Evolutionary conservation across 345 rosid species (phyloP), one percentile per base, ranked within the genome.

Genomic region (Lenwebbia sp.): DNA sequence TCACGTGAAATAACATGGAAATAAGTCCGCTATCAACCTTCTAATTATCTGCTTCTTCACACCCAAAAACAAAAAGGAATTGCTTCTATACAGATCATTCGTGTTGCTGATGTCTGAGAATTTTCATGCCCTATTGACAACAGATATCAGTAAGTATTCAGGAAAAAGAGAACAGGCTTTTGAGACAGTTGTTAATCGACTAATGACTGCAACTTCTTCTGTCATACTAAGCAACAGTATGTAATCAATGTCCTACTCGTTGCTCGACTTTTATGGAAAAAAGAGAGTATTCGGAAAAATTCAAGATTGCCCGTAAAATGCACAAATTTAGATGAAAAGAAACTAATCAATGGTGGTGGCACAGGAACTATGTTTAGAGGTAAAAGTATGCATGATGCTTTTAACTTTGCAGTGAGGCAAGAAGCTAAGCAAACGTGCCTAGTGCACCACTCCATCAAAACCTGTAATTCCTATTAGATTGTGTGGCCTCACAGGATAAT

Each of bases 181-280:
- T 70, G 25, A 70, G 4, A 1, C 78, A 33, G 25, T 33, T 33
- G 23, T 3, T 28, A 17, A 22, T 17, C 47, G 78, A 70, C 37
- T 2, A 40, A 4, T 0, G 1, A 70, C 25, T 14, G 19, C 19
- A 19, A 65, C 4, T 0, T 19, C 37, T 62, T 17, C 41, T 65
- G 23, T 70, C 6, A 19, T 33, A 17, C 44, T 33, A 9, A 40
- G 78, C 7, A 33, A 33, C 75, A 3, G 15, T 62, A 30, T 9
- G 47, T 9, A 33, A 70, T 33, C 5, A 3, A 33, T 33, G 23
- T 70, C 78, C 78, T 33, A 70, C 78, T 70, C 37, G 44, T 4
- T 37, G 47, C 78, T 70, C 15, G 40, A 62, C 75, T 30, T 30
- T 70, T 19, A 33, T 33, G 44, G 37, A 44, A 33, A 70, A 52